These are phyloP conservation scores for Hortiboletus campestris DNA, from an alignment of 768 basidiomycete species.

Conservation along the genomic window DNA sequence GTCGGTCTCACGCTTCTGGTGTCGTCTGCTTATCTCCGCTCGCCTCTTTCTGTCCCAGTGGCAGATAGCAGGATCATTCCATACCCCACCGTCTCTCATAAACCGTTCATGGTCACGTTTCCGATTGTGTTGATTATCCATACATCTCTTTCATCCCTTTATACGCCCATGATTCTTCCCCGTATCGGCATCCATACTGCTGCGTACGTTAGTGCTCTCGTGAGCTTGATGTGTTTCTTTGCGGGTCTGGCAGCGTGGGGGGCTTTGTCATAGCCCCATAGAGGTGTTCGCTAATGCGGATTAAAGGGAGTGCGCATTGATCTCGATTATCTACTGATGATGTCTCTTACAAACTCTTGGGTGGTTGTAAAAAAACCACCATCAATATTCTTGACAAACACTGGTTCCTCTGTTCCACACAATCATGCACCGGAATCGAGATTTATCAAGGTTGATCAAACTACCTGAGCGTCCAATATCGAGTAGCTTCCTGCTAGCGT, in stretches of 20 bases:
- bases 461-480: background rate
- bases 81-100: conserved; percentile 30
- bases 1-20: conserved; percentile 56
- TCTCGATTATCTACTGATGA: conserved; percentile 11
- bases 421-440: background rate
- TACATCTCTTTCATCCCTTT: conserved; percentile 55
- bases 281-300: background rate
- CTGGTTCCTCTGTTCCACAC: background rate
- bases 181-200: conserved; percentile 73
- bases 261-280: conserved; percentile 44
- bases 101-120: conserved; percentile 39
- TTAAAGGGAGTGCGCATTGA: background rate
- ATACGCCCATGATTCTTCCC: conserved; percentile 66
- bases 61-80: conserved; percentile 15
- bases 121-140: conserved; percentile 49
- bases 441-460: background rate
- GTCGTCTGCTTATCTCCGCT: conserved; percentile 59
- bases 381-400: background rate
- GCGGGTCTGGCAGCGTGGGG: conserved; percentile 73
- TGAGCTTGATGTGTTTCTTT: conserved; percentile 69
- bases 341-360: background rate
- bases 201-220: conserved; percentile 66
- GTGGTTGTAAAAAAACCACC: background rate
- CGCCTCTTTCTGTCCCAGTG: conserved; percentile 40
- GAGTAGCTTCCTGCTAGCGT: background rate